A percentile compares a stretch with the other conserved stretches of the same genome.
Evolutionary conservation across 805 yeast species (phyloP).

Genomic region (Cyberlindnera bimundalis): DNA sequence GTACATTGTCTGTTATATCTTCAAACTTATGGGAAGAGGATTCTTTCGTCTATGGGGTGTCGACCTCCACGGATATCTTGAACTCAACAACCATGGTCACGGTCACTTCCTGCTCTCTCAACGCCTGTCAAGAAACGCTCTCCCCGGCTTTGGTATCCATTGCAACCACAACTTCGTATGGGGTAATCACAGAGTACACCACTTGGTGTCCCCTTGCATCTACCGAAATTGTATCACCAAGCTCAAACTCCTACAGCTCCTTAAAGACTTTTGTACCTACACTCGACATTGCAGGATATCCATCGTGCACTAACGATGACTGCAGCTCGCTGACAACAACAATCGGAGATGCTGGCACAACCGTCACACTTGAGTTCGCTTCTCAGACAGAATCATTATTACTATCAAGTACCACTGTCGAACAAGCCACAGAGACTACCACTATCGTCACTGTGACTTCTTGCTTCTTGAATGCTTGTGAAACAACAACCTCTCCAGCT

Average conservation of each 20-base stretch:
- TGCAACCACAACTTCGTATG: constrained; percentile 32
- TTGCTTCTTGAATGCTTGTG: constrained; percentile 14
- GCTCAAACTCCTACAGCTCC: background rate
- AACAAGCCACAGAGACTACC: constrained; percentile 4
- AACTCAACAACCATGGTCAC: constrained; percentile 17
- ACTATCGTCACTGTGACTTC: constrained; percentile 21
- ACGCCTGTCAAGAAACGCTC: constrained; percentile 11
- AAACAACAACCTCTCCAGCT: constrained; percentile 14
- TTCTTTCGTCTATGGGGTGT: constrained; percentile 10
- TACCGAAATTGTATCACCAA: background rate
- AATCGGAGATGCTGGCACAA: too few relatives aligned
- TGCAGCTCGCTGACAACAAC: background rate
- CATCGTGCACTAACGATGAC: background rate
- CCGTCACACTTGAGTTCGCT: too few relatives aligned
- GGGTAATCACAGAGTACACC: constrained; percentile 24
- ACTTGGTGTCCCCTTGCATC: constrained; percentile 24
- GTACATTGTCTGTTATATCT: background rate
- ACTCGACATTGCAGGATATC: background rate
- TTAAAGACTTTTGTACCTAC: background rate
- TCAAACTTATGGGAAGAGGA: constrained; percentile 4
- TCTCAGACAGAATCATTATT: too few relatives aligned
- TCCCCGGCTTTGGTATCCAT: constrained; percentile 21
- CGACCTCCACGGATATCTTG: background rate
- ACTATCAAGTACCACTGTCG: too few relatives aligned
- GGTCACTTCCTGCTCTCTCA: constrained; percentile 16